Conservation (phyloP, 495 filamentous ascomycete species). For the Tetracladium marchalianum region DNA sequence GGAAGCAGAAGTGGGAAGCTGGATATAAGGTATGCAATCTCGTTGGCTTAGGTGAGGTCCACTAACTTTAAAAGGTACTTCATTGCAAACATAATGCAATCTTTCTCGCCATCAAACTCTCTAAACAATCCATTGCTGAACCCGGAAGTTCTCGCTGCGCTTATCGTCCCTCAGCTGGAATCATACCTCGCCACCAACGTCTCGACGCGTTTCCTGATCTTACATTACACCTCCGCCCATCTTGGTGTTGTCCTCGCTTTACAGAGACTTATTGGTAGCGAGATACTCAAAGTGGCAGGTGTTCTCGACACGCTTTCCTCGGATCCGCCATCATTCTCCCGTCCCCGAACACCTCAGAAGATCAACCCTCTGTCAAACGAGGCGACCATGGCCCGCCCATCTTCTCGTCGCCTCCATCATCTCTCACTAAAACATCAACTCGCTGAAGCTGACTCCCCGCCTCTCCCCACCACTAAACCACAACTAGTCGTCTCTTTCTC, state of each 20-base stretch:
- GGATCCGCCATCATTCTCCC: constrained; percentile 12
- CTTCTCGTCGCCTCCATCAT: neutral
- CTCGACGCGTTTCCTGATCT: constrained; percentile 14
- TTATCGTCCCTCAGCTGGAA: constrained; percentile 22
- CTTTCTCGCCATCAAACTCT: constrained; percentile 1
- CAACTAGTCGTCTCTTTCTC: constrained; percentile 8
- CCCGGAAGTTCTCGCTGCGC: constrained; percentile 15
- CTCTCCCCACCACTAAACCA: neutral
- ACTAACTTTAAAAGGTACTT: constrained; percentile 16
- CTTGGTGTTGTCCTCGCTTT: constrained; percentile 13
- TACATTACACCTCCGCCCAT: constrained; percentile 13
- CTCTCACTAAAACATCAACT: neutral
- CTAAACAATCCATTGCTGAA: constrained; percentile 13
- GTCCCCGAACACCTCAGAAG: constrained; percentile 4
- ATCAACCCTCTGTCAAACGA: constrained; percentile 11
- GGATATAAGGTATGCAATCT: constrained; percentile 14
- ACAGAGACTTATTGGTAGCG: constrained; percentile 13
- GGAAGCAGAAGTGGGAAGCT: constrained; percentile 17
- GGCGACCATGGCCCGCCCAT: neutral
- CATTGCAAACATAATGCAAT: constrained; percentile 18
- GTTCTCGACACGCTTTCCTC: constrained; percentile 17
- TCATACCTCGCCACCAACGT: constrained; percentile 16
- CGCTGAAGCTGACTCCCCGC: neutral
- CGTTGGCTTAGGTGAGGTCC: neutral
- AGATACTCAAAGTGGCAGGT: constrained; percentile 19